Evolutionary conservation across 192 early-diverging fungal genomes (phyloP).

Genomic region (Powellomyces hirtus): DNA sequence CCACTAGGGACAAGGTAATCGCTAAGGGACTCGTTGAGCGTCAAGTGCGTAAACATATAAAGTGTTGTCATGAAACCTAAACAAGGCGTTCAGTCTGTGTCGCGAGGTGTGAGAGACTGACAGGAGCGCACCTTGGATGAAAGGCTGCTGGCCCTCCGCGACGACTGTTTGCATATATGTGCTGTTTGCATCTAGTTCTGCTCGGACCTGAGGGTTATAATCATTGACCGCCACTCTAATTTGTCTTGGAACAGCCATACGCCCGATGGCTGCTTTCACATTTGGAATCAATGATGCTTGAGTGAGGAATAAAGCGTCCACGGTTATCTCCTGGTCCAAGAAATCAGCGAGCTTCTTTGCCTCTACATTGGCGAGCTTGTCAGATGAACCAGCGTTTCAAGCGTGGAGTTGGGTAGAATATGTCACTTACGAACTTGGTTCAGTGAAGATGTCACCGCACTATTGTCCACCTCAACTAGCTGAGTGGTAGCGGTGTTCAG

Average conservation of each 20-base stretch:
- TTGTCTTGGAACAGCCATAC: neutral
- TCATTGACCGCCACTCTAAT: neutral
- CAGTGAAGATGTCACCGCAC: neutral
- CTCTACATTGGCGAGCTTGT: too few species aligned
- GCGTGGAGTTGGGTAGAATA: too few species aligned
- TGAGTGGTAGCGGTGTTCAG: neutral
- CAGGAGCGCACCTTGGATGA: neutral
- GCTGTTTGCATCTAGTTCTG: neutral
- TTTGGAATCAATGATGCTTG: neutral
- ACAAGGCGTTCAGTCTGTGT: too few species aligned
- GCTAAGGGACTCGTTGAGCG: neutral
- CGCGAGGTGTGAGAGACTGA: too few species aligned
- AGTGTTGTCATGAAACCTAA: neutral
- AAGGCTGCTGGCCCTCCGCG: slow-evolving; percentile 3
- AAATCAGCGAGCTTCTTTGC: too few species aligned
- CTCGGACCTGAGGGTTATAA: neutral
- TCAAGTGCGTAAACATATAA: neutral
- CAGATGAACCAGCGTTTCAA: too few species aligned
- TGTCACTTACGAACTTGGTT: neutral
- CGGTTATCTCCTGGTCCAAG: neutral
- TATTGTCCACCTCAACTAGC: neutral
- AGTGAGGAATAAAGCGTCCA: neutral
- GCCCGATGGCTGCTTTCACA: neutral
- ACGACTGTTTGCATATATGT: neutral
- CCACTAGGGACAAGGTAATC: neutral